Evolutionary conservation across 345 rosid species (phyloP).

Genomic region (Citrus glauca): DNA sequence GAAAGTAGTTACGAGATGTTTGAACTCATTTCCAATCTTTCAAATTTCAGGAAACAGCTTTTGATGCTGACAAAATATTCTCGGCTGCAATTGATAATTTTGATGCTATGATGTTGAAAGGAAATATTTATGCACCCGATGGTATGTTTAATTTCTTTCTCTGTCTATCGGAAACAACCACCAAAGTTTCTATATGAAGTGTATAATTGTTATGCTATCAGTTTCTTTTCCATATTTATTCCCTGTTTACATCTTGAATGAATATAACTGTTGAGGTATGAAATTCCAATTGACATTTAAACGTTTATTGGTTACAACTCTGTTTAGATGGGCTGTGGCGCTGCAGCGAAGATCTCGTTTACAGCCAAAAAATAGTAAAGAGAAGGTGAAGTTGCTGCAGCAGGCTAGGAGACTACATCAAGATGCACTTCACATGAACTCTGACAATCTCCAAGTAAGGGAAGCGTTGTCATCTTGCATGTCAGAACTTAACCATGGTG

Average conservation of each 20-base stretch:
- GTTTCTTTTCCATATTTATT: neutral
- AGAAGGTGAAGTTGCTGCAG: conserved; percentile 54
- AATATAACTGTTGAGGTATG: neutral
- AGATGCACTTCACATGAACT: conserved; percentile 61
- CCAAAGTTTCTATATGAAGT: too few species aligned
- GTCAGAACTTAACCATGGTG: conserved; percentile 45
- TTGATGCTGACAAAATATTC: too few species aligned
- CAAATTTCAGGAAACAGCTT: too few species aligned
- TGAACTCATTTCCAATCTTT: too few species aligned
- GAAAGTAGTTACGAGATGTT: too few species aligned
- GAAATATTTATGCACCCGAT: too few species aligned
- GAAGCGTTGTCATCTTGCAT: conserved; percentile 22
- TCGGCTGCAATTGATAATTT: too few species aligned
- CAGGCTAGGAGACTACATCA: conserved; percentile 60
- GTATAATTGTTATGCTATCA: too few species aligned
- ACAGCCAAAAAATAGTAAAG: conserved; percentile 45
- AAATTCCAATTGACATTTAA: neutral
- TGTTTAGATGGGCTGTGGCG: conserved; percentile 59
- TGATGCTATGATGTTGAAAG: too few species aligned
- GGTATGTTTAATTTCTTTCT: too few species aligned
- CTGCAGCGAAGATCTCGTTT: conserved; percentile 68
- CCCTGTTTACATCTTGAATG: neutral
- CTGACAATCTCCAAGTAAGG: conserved; percentile 15
- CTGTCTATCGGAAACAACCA: too few species aligned
- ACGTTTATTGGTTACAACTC: conserved; percentile 35